Evolutionary conservation across 1,139 yeast genomes (phyloP).

Genomic region (Hemisphaericaspora lyxosophila): DNA sequence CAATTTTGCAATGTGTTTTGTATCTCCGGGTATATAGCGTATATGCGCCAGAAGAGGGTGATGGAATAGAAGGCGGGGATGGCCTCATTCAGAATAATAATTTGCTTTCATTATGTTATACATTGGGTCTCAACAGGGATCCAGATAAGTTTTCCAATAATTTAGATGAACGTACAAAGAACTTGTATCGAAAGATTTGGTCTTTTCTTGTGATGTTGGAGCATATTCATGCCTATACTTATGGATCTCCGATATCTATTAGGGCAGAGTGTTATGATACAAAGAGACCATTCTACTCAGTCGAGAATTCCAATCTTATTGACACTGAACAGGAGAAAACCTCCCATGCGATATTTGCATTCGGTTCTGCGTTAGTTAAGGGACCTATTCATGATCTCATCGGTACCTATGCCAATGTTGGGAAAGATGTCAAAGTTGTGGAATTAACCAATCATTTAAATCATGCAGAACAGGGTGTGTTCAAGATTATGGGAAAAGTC

Average conservation of each 20-base stretch:
- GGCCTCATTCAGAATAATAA: conserved; percentile 36
- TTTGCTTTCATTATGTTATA: conserved; percentile 40
- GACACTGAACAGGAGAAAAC: conserved; percentile 18
- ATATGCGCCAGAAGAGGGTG: conserved; percentile 54
- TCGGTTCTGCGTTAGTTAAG: conserved; percentile 18
- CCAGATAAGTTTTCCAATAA: conserved; percentile 25
- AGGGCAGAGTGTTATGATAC: conserved; percentile 38
- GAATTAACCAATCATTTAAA: conserved; percentile 22
- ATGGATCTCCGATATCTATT: conserved; percentile 41
- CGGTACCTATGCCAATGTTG: conserved; percentile 6
- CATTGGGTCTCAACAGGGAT: conserved; percentile 48
- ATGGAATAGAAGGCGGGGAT: conserved; percentile 46
- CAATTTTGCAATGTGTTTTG: conserved; percentile 34
- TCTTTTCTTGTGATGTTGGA: conserved; percentile 39
- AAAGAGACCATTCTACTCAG: conserved; percentile 28
- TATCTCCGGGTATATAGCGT: conserved; percentile 45
- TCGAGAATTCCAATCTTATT: conserved; percentile 12
- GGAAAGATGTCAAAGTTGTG: conserved; percentile 7
- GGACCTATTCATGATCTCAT: conserved; percentile 13
- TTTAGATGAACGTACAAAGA: conserved; percentile 27
- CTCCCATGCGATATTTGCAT: conserved; percentile 17
- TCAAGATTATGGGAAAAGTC: conserved; percentile 27
- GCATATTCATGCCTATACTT: conserved; percentile 30
- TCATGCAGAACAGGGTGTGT: conserved; percentile 29
- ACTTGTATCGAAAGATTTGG: conserved; percentile 53